A percentile compares a stretch with the other conserved stretches of the same genome.
Evolutionary conservation across 2,329 filamentous ascomycete genomes (phyloP).

Genomic region (Diplodia corticola): DNA sequence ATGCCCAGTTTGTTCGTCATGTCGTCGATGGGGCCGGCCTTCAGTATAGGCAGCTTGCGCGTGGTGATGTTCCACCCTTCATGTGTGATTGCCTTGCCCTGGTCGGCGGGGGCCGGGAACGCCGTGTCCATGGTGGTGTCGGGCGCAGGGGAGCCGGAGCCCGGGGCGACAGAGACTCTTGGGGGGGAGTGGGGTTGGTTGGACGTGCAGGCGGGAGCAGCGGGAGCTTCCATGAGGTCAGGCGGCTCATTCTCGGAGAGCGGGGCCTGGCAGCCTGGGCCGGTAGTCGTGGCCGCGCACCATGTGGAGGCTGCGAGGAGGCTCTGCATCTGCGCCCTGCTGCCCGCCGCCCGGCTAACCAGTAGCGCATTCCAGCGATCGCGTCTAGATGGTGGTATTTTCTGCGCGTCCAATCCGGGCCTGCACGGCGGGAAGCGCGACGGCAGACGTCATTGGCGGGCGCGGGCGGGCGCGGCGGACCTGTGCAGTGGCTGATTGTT

Average conservation of each 20-base stretch:
- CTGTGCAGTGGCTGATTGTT: conserved; percentile 14
- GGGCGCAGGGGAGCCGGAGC: not conserved
- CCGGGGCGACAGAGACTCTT: too few species aligned
- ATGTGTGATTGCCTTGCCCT: conserved; percentile 39
- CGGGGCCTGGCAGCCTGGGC: not conserved
- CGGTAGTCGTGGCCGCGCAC: conserved; percentile 11
- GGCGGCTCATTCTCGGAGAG: conserved; percentile 17
- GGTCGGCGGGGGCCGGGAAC: conserved; percentile 25
- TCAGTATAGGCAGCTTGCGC: conserved; percentile 92
- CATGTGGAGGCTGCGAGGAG: conserved; percentile 1
- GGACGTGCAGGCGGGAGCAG: not conserved
- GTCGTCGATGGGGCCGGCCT: conserved; percentile 82
- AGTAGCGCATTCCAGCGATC: not conserved
- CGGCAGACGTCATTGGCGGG: not conserved
- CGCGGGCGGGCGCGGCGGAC: not conserved
- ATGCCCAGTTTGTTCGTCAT: conserved; percentile 80
- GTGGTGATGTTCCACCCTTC: conserved; percentile 71
- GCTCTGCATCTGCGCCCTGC: not conserved
- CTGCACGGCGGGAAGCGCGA: too few species aligned
- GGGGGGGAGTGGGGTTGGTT: not conserved
- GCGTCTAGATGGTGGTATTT: not conserved
- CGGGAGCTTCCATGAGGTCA: conserved; percentile 10
- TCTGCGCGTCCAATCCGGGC: not conserved
- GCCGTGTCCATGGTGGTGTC: not conserved
- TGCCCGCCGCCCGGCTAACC: not conserved